Evolutionary conservation across 2,329 filamentous ascomycete species (phyloP), one percentile per base, ranked within the genome.

Genomic region (Verticillium nonalfalfae): DNA sequence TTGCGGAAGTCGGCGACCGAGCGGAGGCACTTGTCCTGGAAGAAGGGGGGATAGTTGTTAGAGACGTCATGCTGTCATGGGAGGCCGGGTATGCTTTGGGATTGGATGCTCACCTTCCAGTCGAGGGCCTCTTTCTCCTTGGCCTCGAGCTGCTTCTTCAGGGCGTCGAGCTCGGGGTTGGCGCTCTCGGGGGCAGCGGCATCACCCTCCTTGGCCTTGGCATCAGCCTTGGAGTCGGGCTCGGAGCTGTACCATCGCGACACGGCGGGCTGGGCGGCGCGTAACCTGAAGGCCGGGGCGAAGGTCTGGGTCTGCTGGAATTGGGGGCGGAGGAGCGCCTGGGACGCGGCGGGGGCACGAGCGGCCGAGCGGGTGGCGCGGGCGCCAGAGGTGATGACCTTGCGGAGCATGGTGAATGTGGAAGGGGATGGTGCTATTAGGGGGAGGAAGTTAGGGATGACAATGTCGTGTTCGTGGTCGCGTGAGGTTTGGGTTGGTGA

Each of bases 1-100:
- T 98, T 99, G 74, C 92, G 92, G 85, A 96, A 98, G 71, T 99
- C 95, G 78, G 95, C 95, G 66, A 98, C 88, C 60, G 90, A 90
- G 74, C 95, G 94, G 66, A 97, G 85, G 78, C 93, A 96, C 81
- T 93, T 95, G 79, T 98, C 95, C 95, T 98, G 63, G 14, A 31
- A 45, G 40, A 31, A n/a, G 45, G 39, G 61, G 13, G 59, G 54
- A 33, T 39, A 26, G 40, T 26, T 26, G 7, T 21, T 26, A 26
- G 26, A 26, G n/a, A n/a, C 26, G 26, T 26, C 26, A 26, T 26
- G 26, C 26, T 26, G 26, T 26, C 26, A 26, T 26, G 26, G 26
- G 26, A 26, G 26, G 26, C 26, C 26, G 2, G 26, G 26, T 26
- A 26, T 26, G 26, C 26, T 26, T 26, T 26, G 15, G n/a, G n/a